Evolutionary conservation across 164 flowering plant species (phyloP).

Genomic region (Tinospora cordifolia): DNA sequence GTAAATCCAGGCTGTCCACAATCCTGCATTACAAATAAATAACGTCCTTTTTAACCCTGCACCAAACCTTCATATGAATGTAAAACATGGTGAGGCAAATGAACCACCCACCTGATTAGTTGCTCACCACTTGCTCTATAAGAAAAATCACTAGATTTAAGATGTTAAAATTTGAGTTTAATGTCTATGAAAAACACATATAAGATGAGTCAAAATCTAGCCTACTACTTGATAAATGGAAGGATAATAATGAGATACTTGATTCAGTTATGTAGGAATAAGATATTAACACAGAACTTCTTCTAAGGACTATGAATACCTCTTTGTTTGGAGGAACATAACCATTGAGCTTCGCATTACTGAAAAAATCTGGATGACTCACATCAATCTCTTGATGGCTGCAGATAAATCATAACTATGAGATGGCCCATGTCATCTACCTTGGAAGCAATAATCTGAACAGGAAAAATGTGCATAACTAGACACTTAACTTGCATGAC

Average conservation of each 20-base stretch:
- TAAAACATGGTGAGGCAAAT: background rate
- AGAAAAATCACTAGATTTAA: too few species aligned
- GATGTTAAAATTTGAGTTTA: too few species aligned
- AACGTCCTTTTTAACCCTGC: slow-evolving; percentile 5
- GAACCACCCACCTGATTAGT: background rate
- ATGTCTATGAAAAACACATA: too few species aligned
- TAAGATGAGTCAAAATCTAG: too few species aligned
- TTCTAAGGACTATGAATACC: slow-evolving; percentile 30
- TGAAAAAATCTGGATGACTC: slow-evolving; percentile 93
- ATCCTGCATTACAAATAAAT: slow-evolving; percentile 48
- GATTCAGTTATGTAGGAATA: background rate
- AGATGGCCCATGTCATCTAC: background rate
- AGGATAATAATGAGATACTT: too few species aligned
- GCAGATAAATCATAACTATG: slow-evolving; percentile 19
- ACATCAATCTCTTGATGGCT: slow-evolving; percentile 98
- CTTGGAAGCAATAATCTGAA: background rate
- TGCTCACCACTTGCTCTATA: too few species aligned
- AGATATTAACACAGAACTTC: background rate
- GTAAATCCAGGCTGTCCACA: slow-evolving; percentile 99
- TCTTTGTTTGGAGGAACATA: slow-evolving; percentile 92
- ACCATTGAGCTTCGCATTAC: slow-evolving; percentile 72
- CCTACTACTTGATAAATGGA: too few species aligned
- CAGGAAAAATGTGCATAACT: background rate
- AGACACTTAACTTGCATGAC: too few species aligned
- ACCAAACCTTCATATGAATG: background rate